Conservation (phyloP, 2,329 filamentous ascomycete species). For the Botrytis byssoidea region DNA sequence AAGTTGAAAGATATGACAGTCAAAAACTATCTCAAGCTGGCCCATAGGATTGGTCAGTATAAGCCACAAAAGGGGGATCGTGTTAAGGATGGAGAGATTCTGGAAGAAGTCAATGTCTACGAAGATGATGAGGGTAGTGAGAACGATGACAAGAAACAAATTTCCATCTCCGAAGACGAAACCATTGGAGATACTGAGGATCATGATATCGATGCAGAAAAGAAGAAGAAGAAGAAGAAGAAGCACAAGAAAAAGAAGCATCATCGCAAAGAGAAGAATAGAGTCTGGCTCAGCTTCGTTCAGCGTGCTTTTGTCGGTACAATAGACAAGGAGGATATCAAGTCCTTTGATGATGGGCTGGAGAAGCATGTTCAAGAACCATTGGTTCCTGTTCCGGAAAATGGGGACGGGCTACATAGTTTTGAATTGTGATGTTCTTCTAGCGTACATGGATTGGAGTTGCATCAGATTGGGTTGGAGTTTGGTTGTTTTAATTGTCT, state of each 20-base stretch:
- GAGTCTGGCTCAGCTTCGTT: slow-evolving; percentile 76
- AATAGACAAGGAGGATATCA: slow-evolving; percentile 62
- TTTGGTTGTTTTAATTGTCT: neutral
- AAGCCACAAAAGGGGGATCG: slow-evolving; percentile 40
- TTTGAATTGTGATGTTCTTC: slow-evolving; percentile 6
- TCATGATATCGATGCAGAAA: slow-evolving; percentile 36
- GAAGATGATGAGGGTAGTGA: slow-evolving; percentile 33
- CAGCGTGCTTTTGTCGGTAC: slow-evolving; percentile 77
- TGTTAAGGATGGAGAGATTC: slow-evolving; percentile 26
- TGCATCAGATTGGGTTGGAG: neutral
- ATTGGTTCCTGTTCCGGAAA: neutral
- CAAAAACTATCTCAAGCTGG: slow-evolving; percentile 74
- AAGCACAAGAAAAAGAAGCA: slow-evolving; percentile 48
- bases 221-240: slow-evolving; percentile 30
- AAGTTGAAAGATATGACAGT: slow-evolving; percentile 81
- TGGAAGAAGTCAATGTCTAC: slow-evolving; percentile 19
- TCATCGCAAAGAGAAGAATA: slow-evolving; percentile 58
- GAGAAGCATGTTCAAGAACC: slow-evolving; percentile 1
- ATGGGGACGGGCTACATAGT: slow-evolving; percentile 1
- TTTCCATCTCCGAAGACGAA: slow-evolving; percentile 27
- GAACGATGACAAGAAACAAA: slow-evolving; percentile 24
- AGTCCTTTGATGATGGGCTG: slow-evolving; percentile 29
- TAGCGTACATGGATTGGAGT: slow-evolving; percentile 22
- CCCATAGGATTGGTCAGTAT: slow-evolving; percentile 69
- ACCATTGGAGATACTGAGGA: slow-evolving; percentile 36